These are phyloP conservation scores for Gautieria morchelliformis DNA, from an alignment of 768 basidiomycete genomes.

Conservation along the genomic window DNA sequence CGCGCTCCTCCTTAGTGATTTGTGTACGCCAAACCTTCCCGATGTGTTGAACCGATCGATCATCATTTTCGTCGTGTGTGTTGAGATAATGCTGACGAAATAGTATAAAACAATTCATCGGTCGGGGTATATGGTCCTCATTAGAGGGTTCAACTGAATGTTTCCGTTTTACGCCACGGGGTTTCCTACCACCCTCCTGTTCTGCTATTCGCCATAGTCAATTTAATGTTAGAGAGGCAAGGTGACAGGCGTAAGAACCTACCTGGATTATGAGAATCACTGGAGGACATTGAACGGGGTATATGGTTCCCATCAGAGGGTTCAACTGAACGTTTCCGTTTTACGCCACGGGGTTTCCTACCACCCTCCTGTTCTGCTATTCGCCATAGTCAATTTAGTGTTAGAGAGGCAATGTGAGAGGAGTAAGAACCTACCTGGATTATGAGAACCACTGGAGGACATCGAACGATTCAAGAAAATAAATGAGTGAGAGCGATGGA, in stretches of 20 bases:
- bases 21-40: constrained; percentile 3
- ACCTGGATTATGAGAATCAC: not conserved
- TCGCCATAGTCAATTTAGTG: too few relatives aligned
- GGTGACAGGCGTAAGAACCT: not conserved
- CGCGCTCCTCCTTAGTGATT: too few relatives aligned
- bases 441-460: not conserved
- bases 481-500: not conserved
- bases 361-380: too few relatives aligned
- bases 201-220: too few relatives aligned
- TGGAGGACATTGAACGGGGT: constrained; percentile 14
- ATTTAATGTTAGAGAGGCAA: too few relatives aligned
- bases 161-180: not conserved
- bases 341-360: not conserved
- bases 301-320: constrained; percentile 16
- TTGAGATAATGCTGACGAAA: constrained; percentile 27
- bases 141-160: not conserved
- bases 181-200: too few relatives aligned
- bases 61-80: constrained; percentile 10
- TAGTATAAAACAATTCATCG: constrained; percentile 32
- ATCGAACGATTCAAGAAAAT: not conserved
- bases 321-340: not conserved
- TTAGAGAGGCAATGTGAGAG: too few relatives aligned
- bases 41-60: too few relatives aligned
- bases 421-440: not conserved
- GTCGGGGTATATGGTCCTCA: constrained; percentile 24